Base-by-base conservation (phyloP, 176 grass and related monocot genomes). In the Poa pratensis region DNA sequence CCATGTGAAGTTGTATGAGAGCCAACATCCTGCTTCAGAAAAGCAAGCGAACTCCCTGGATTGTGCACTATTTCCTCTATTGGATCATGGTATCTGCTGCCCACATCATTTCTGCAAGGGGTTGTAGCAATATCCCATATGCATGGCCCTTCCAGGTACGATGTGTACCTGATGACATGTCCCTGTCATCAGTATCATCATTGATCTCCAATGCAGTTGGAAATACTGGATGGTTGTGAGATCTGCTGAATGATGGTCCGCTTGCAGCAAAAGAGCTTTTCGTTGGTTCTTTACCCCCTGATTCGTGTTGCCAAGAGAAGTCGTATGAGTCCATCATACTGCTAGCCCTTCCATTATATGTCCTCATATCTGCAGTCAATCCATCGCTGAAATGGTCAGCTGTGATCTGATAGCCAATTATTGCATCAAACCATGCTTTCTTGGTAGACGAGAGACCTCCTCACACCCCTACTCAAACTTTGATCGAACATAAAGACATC, bases 181-280 rank as follows among this genome's bases (percentile, higher is more conserved):
- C 82, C 92, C 86, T 83, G 35, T 88, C 82, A 84, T 77, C 86
- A 50, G 34, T 76, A 45, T 87, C 83, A 30, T 84, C 81, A 70
- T 83, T 85, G 63, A 98, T 90, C 86, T 92, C 91, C 30, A 80
- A 55, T 70, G 89, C 79, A 7, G 85, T 77, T 88, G 93, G 93
- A 76, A 95, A 98, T 50, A 70, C 80, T 78, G 37, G 84, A 87
- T 89, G 79, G 48, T 80, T 77, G 57, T 83, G 77, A 75, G n/a
- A 81, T 68, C 22, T 66, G 7, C 57, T 32, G 40, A 81, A 78
- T 79, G 84, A 81, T 80, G 83, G 62, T 73, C 40, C 76, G 58
- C 48, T 89, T 30, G 64, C 35, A 14, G 75, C 35, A 71, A 84
- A 73, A 50, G 78, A 45, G 39, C 50, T 86, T 77, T 75, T 80